phyloP scores from a whole-genome alignment of 2,329 filamentous ascomycete genomes.

The Neonectria neomacrospora region DNA sequence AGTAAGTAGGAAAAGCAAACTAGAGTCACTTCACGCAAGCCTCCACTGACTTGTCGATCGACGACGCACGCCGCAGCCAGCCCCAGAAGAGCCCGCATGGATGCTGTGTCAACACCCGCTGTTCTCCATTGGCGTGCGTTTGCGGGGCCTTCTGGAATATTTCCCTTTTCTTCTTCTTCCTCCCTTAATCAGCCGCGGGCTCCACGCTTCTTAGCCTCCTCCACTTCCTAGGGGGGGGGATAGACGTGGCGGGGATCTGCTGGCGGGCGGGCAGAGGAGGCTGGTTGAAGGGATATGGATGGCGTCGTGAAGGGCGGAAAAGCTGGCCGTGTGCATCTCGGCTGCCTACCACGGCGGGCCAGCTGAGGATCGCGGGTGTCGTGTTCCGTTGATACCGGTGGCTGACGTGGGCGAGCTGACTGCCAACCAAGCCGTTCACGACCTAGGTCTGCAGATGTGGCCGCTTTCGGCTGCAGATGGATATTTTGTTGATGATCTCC shows the following conservation, averaged over 20 bases:
- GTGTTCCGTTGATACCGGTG: neutral
- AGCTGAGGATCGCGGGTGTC: neutral
- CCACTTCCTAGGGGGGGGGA: neutral
- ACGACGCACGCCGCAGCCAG: neutral
- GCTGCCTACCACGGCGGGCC: neutral
- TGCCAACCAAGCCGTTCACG: slow-evolving; percentile 21
- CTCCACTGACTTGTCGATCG: neutral
- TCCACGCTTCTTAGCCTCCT: neutral
- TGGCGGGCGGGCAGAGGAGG: neutral
- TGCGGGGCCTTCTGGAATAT: slow-evolving; percentile 13
- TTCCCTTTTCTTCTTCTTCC: neutral
- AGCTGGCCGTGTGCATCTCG: too few relatives aligned
- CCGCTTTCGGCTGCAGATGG: slow-evolving; percentile 2
- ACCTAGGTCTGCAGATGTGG: slow-evolving; percentile 3
- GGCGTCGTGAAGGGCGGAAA: neutral
- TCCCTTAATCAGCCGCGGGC: neutral
- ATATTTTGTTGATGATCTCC: neutral
- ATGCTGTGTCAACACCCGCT: slow-evolving; percentile 14
- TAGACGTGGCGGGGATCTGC: too few relatives aligned
- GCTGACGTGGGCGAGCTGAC: slow-evolving; percentile 31
- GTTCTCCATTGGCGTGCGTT: slow-evolving; percentile 3
- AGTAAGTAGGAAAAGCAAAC: neutral
- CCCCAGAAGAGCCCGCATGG: neutral
- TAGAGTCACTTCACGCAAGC: neutral
- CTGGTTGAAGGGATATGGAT: neutral